These are phyloP conservation scores for Globisporangium emineosum DNA, from an alignment of 352 stramenopile genomes.

Conservation along the genomic window DNA sequence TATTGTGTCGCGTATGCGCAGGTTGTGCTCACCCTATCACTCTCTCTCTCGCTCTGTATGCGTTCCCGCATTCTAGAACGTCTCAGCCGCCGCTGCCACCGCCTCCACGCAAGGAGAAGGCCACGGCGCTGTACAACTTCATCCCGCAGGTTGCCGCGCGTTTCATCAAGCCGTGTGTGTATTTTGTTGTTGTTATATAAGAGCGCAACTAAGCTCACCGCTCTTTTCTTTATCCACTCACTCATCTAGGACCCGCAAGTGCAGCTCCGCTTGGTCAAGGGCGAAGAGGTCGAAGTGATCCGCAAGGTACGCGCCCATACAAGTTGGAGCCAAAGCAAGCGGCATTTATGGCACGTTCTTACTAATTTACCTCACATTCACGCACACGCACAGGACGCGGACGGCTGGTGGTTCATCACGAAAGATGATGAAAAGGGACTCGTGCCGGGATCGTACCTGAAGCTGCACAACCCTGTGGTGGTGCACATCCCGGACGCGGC, in stretches of 20 bases:
- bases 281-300: slow-evolving; percentile 71
- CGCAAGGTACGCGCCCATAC: slow-evolving; percentile 34
- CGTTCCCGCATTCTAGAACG: slow-evolving; percentile 5
- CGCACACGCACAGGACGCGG: slow-evolving; percentile 34
- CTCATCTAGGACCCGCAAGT: slow-evolving; percentile 44
- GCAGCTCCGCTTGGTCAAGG: slow-evolving; percentile 67
- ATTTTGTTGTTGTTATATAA: background rate
- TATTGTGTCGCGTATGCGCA: background rate
- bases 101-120: slow-evolving; percentile 53
- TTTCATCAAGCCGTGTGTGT: background rate
- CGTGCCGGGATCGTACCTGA: slow-evolving; percentile 73
- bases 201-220: background rate
- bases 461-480: slow-evolving; percentile 59
- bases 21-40: background rate
- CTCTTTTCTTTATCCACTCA: background rate
- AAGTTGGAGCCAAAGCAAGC: background rate
- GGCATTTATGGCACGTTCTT: background rate
- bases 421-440: slow-evolving; percentile 76
- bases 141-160: slow-evolving; percentile 39
- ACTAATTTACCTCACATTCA: background rate
- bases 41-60: background rate
- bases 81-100: slow-evolving; percentile 8
- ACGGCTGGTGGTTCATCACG: slow-evolving; percentile 84
- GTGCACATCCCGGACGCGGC: slow-evolving; percentile 47
- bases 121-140: slow-evolving; percentile 75